phyloP scores from a whole-genome alignment of 2,329 filamentous ascomycete species.

The Tolypocladium ovalisporum region DNA sequence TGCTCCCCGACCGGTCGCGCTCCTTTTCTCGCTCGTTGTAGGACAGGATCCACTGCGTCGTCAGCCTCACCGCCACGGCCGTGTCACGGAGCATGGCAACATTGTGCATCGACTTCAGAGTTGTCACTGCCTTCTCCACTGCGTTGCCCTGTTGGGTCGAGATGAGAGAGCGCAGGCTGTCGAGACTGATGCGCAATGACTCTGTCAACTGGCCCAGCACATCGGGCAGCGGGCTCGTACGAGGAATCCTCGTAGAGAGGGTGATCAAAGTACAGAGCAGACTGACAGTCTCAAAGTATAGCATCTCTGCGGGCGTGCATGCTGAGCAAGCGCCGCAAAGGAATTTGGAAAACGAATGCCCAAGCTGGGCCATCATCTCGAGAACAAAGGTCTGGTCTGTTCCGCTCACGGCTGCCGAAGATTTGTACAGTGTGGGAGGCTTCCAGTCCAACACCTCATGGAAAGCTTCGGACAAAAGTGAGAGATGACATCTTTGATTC shows the following conservation, averaged over 20 bases:
- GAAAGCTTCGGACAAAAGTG: conserved; percentile 38
- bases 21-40: conserved; percentile 28
- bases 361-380: conserved; percentile 29
- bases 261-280: conserved; percentile 26
- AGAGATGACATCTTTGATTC: conserved; percentile 38
- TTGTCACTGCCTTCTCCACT: conserved; percentile 8
- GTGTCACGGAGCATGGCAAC: conserved; percentile 27
- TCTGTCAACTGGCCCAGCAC: conserved; percentile 15
- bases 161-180: conserved; percentile 12
- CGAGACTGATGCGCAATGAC: conserved; percentile 14
- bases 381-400: conserved; percentile 33
- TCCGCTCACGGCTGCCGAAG: conserved; percentile 22
- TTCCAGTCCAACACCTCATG: conserved; percentile 37
- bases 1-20: conserved; percentile 26
- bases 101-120: conserved; percentile 23
- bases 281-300: conserved; percentile 32
- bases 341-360: conserved; percentile 29
- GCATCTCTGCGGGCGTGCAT: conserved; percentile 30
- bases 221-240: conserved; percentile 10
- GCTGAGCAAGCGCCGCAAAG: conserved; percentile 17
- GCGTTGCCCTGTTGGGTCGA: conserved; percentile 4
- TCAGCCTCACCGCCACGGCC: conserved; percentile 19
- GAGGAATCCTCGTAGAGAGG: conserved; percentile 13
- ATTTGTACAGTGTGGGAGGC: conserved; percentile 40
- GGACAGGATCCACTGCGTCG: conserved; percentile 20